Base-by-base conservation (phyloP, 2,329 filamentous ascomycete genomes). In the Epicoccum sorghinum region DNA sequence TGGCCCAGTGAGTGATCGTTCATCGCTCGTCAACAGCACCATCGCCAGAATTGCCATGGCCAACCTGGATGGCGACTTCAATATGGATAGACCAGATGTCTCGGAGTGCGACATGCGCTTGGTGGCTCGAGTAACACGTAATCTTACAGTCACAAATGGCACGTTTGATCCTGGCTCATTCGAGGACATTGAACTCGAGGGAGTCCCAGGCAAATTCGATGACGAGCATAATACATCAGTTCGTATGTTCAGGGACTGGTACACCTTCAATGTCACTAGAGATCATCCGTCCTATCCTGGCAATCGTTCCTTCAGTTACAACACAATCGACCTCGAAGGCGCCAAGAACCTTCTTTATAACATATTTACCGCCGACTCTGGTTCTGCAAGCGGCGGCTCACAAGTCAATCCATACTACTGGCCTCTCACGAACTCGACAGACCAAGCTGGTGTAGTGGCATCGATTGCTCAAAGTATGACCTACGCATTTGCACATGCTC, bases 31-130 rank as follows among this genome's bases (percentile, higher is more conserved):
- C n/a, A 46, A 46, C 13, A 46, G 43, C n/a, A 46, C 43, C 12
- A 27, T 46, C 10, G 23, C 33, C 7, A 46, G 32, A 8, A 29
- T 46, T 7, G 32, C 32, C 4, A 10, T 46, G 23, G 43, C 32
- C 7, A 14, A 27, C 29, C 10, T 37, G 32, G 7, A 37, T 4
- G 33, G 33, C 12, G 30, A n/a, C 9, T 33, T 35, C 33, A 46
- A 37, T 18, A 10, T 46, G 13, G 7, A 29, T 8, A 36, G 7
- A 10, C 47, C 47, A 12, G 47, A 43, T 13, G 7, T 43, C 4
- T 13, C 18, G n/a, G 47, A 50, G n/a, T 50, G 47, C 32, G 14
- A 37, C 14, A 37, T 50, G 38, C 38, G 47, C 7, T 14, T 41
- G 24, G n/a, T 30, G 8, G 39, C 47, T 27, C 38, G 39, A 18